Percentiles rank a stretch among this genome's conserved stretches.
Evolutionary conservation across 1,139 yeast genomes (phyloP).

Genomic region (Protomyces inundatus): DNA sequence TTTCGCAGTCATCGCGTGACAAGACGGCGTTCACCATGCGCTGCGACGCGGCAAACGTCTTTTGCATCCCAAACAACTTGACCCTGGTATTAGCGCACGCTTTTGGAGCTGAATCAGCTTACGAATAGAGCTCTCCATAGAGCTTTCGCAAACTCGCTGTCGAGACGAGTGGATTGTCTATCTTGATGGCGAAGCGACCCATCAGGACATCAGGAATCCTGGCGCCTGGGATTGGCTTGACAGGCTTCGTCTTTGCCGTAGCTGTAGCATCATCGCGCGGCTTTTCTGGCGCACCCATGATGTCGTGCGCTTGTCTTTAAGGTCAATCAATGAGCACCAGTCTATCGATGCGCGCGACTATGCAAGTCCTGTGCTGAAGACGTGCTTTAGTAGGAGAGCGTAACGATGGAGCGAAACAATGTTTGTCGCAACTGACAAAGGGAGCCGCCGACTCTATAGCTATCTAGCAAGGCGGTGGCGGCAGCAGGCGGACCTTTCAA

Average conservation of each 20-base stretch:
- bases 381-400: no score
- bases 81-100: not conserved
- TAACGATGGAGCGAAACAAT: no score
- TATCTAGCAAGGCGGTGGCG: no score
- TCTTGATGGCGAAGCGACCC: not conserved
- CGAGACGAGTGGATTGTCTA: not conserved
- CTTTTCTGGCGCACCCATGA: not conserved
- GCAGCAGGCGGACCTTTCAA: no score
- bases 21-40: conserved; percentile 11
- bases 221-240: not conserved
- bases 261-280: not conserved
- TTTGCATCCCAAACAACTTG: not conserved
- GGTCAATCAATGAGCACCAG: no score
- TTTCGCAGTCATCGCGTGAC: conserved; percentile 7
- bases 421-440: no score
- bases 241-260: not conserved
- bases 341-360: no score
- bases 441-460: no score
- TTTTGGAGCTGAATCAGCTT: not conserved
- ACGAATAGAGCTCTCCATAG: not conserved
- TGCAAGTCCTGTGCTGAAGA: no score
- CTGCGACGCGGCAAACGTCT: not conserved
- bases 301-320: no score
- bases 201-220: not conserved
- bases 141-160: not conserved